Evolutionary conservation across 805 yeast genomes (phyloP).

Genomic region (Candida sanyiensis): DNA sequence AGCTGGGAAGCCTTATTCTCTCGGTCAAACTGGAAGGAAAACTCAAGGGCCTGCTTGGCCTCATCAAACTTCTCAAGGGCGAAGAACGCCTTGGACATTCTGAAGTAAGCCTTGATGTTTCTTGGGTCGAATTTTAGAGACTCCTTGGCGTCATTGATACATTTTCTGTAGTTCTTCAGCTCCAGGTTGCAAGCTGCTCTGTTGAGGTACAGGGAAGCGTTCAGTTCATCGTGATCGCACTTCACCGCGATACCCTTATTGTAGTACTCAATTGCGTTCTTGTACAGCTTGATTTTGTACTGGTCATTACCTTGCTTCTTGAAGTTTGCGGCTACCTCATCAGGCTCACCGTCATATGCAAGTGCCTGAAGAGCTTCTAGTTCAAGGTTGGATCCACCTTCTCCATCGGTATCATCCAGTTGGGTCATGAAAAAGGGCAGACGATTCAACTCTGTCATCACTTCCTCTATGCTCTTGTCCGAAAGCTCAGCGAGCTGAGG

Average conservation of each 20-base stretch:
- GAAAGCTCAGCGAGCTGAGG: conserved; percentile 68
- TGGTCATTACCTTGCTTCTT: conserved; percentile 91
- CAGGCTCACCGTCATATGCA: conserved; percentile 94
- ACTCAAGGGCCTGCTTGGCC: conserved; percentile 57
- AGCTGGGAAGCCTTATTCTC: conserved; percentile 50
- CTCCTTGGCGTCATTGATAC: conserved; percentile 79
- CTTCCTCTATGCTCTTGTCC: conserved; percentile 67
- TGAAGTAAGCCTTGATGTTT: conserved; percentile 77
- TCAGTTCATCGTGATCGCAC: conserved; percentile 49
- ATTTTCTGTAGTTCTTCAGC: conserved; percentile 74
- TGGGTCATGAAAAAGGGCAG: conserved; percentile 93
- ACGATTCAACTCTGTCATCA: conserved; percentile 70
- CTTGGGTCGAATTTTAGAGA: conserved; percentile 61
- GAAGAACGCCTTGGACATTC: conserved; percentile 79
- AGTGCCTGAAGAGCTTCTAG: conserved; percentile 87
- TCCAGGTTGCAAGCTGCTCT: conserved; percentile 91
- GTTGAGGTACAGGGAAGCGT: conserved; percentile 64
- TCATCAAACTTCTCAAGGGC: conserved; percentile 66
- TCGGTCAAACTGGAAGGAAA: conserved; percentile 58
- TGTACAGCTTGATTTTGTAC: conserved; percentile 63
- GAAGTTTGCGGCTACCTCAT: conserved; percentile 84
- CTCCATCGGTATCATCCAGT: conserved; percentile 70
- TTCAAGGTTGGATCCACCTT: conserved; percentile 65
- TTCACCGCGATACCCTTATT: conserved; percentile 72
- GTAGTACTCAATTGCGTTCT: conserved; percentile 73